These are phyloP conservation scores for Trifolium subterraneum DNA, from an alignment of 306 rosid genomes.

Conservation along the genomic window DNA sequence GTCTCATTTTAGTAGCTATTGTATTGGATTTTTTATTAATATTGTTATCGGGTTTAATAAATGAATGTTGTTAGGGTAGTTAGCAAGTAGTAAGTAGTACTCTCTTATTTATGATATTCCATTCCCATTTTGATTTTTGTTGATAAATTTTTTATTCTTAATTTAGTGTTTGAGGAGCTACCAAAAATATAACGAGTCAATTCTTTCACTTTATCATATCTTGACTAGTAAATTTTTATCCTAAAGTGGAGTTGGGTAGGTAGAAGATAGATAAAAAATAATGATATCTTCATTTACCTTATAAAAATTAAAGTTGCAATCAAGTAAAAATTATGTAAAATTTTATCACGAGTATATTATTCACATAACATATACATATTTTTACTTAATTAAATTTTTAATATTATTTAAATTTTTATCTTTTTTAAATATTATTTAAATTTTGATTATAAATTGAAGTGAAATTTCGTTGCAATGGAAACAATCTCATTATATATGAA, in stretches of 20 bases:
- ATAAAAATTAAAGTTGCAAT: too few species aligned
- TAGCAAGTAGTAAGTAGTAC: conserved; percentile 1
- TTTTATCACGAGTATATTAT: too few species aligned
- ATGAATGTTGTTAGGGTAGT: conserved; percentile 3
- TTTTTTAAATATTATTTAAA: too few species aligned
- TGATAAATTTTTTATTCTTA: background rate
- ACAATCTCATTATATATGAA: too few species aligned
- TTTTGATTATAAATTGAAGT: too few species aligned
- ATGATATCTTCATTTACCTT: background rate
- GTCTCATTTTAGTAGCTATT: conserved; percentile 3
- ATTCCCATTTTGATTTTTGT: background rate
- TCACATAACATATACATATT: too few species aligned
- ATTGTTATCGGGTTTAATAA: background rate
- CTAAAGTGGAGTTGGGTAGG: background rate
- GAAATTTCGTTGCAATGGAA: too few species aligned
- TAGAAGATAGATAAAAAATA: too few species aligned
- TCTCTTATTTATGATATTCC: background rate
- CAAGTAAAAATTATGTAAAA: too few species aligned
- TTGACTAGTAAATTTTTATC: background rate
- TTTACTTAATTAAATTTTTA: too few species aligned
- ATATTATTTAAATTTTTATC: too few species aligned
- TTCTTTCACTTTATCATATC: background rate
- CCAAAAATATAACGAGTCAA: background rate
- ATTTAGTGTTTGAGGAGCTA: background rate
- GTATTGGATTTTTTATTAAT: background rate